These are phyloP conservation scores for Exophiala bonariae DNA, from an alignment of 2,329 filamentous ascomycete genomes.

Conservation along the genomic window DNA sequence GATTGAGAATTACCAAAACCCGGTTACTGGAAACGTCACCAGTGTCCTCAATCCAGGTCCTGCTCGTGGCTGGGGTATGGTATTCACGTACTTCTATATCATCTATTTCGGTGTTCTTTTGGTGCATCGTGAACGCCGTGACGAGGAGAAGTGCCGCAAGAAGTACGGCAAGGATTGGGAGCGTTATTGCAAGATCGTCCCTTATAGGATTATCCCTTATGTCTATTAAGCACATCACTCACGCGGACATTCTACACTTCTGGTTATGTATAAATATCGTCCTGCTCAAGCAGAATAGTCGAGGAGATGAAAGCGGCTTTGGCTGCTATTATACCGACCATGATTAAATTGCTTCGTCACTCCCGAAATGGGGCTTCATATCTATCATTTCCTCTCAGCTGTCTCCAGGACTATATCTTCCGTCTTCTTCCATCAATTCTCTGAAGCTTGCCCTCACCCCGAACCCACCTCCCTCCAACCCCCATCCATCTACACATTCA, in stretches of 20 bases:
- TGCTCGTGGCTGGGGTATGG: conserved; percentile 77
- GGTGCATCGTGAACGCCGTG: conserved; percentile 79
- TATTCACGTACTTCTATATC: conserved; percentile 93
- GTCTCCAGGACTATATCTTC: too few relatives aligned
- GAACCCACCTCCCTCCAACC: too few relatives aligned
- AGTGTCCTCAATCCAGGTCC: conserved; percentile 69
- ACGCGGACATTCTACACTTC: too few relatives aligned
- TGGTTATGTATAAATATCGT: neutral
- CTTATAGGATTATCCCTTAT: conserved; percentile 78
- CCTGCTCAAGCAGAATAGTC: too few relatives aligned
- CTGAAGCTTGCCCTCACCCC: too few relatives aligned
- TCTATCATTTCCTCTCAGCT: too few relatives aligned
- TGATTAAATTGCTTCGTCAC: too few relatives aligned
- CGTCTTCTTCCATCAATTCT: too few relatives aligned
- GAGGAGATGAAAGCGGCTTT: too few relatives aligned
- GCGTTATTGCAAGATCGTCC: conserved; percentile 79
- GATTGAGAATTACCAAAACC: conserved; percentile 55
- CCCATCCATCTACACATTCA: neutral
- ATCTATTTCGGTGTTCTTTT: conserved; percentile 86
- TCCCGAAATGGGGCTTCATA: too few relatives aligned
- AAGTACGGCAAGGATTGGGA: conserved; percentile 96
- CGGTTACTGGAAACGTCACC: conserved; percentile 56
- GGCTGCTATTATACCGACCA: too few relatives aligned
- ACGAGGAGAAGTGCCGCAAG: conserved; percentile 84
- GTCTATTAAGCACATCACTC: conserved; percentile 64